phyloP scores from a whole-genome alignment of 2,329 filamentous ascomycete genomes.

The Endothia cerciana region DNA sequence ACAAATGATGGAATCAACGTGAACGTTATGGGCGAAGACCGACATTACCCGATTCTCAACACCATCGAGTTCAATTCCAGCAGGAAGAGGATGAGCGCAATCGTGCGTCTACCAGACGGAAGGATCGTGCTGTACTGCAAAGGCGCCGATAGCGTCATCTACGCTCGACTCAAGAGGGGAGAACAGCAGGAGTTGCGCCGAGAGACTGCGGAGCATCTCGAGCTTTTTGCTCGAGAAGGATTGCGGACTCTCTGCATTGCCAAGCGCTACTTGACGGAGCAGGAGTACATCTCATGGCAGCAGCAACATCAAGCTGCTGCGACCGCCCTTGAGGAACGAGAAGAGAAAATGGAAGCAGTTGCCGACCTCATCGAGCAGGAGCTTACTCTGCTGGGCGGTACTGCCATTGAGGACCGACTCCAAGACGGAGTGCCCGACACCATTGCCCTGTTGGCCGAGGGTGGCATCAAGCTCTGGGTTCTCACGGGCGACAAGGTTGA shows the following conservation, averaged over 20 bases:
- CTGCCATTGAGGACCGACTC: conserved; percentile 94
- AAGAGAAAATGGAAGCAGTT: conserved; percentile 89
- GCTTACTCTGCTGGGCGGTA: conserved; percentile 85
- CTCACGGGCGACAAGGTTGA: conserved; percentile 98
- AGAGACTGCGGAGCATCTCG: conserved; percentile 88
- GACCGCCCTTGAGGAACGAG: conserved; percentile 79
- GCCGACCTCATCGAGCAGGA: conserved; percentile 91
- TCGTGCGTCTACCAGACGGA: conserved; percentile 90
- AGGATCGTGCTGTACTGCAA: conserved; percentile 94
- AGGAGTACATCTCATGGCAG: conserved; percentile 85
- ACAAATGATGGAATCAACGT: conserved; percentile 80
- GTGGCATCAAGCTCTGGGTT: conserved; percentile 98
- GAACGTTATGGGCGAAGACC: conserved; percentile 85
- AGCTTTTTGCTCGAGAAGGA: conserved; percentile 96
- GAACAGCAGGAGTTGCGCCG: conserved; percentile 84
- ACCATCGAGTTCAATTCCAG: conserved; percentile 97
- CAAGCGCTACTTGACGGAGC: conserved; percentile 76
- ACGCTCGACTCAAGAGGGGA: conserved; percentile 82
- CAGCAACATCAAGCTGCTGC: conserved; percentile 86
- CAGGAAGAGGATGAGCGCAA: conserved; percentile 96
- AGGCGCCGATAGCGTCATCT: conserved; percentile 96
- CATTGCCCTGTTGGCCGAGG: conserved; percentile 85
- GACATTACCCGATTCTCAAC: conserved; percentile 85
- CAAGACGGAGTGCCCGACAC: conserved; percentile 97
- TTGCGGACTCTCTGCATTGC: conserved; percentile 94